Evolutionary conservation across 2,329 filamentous ascomycete genomes (phyloP).

Genomic region (Intubia oerlemansii): DNA sequence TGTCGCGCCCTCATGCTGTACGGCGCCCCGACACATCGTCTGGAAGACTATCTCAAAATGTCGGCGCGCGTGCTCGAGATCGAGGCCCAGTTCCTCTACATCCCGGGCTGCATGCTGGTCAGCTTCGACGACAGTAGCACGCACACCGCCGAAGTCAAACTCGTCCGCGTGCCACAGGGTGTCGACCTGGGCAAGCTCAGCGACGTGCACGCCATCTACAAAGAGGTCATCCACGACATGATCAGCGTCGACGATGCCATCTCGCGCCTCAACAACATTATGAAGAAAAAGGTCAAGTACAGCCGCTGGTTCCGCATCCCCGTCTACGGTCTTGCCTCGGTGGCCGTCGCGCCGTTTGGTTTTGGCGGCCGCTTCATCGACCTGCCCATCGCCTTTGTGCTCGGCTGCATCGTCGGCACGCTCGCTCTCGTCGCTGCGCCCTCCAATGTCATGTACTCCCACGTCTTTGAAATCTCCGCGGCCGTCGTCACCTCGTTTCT

Average conservation of each 20-base stretch:
- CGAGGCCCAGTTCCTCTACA: constrained; percentile 73
- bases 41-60: constrained; percentile 86
- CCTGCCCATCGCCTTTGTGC: constrained; percentile 52
- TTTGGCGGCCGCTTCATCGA: constrained; percentile 61
- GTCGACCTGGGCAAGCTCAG: constrained; percentile 54
- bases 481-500: constrained; percentile 45
- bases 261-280: constrained; percentile 33
- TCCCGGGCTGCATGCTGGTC: constrained; percentile 86
- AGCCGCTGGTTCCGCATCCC: constrained; percentile 33
- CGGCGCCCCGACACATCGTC: constrained; percentile 72
- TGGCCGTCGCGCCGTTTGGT: constrained; percentile 57
- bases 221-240: constrained; percentile 62
- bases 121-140: constrained; percentile 60
- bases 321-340: constrained; percentile 56
- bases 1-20: constrained; percentile 78
- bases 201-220: constrained; percentile 59
- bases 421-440: constrained; percentile 58
- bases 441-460: constrained; percentile 38
- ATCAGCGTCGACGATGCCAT: constrained; percentile 52
- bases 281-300: constrained; percentile 23
- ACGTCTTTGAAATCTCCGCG: constrained; percentile 25
- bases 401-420: constrained; percentile 53
- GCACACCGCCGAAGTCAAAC: constrained; percentile 62
- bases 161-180: constrained; percentile 46
- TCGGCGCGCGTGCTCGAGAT: constrained; percentile 75